These are phyloP conservation scores for Flaveria floridana DNA, from an alignment of 140 eudicot species.

Conservation along the genomic window DNA sequence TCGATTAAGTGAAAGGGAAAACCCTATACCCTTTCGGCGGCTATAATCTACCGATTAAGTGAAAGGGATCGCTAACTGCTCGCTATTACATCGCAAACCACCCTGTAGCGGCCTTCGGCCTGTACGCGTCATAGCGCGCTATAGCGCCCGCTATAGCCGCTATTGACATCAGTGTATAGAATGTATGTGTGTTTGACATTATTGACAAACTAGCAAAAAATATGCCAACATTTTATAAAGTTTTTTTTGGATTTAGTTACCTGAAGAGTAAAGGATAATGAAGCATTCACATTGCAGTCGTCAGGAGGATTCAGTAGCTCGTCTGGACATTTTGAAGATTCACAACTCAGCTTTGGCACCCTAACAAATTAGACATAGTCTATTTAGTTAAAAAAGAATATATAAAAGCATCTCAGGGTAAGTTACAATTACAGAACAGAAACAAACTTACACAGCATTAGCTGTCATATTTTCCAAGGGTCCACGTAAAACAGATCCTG, in stretches of 20 bases:
- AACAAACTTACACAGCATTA: slow-evolving; percentile 61
- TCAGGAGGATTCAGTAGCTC: slow-evolving; percentile 96
- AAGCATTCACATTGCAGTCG: slow-evolving; percentile 91
- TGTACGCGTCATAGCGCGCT: too few species aligned
- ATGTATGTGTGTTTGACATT: not conserved
- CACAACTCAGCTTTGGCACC: slow-evolving; percentile 71
- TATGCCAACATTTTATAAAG: slow-evolving; percentile 1
- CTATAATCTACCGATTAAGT: too few species aligned
- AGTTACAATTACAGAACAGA: slow-evolving; percentile 1
- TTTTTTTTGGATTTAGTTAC: slow-evolving; percentile 31
- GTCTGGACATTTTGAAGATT: slow-evolving; percentile 63
- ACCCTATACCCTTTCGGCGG: too few species aligned
- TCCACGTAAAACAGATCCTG: slow-evolving; percentile 90
- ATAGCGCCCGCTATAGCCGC: too few species aligned
- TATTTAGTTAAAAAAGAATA: not conserved
- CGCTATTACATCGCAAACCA: too few species aligned
- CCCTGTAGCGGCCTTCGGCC: too few species aligned
- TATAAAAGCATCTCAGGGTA: slow-evolving; percentile 14
- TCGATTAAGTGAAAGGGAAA: too few species aligned
- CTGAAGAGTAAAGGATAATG: slow-evolving; percentile 95
- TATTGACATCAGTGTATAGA: too few species aligned
- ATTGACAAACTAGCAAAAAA: slow-evolving; percentile 17
- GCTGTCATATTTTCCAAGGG: slow-evolving; percentile 62
- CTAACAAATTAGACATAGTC: slow-evolving; percentile 35
- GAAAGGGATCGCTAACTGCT: too few species aligned